Conservation (phyloP, 768 basidiomycete genomes). For the Serendipita sp. region DNA sequence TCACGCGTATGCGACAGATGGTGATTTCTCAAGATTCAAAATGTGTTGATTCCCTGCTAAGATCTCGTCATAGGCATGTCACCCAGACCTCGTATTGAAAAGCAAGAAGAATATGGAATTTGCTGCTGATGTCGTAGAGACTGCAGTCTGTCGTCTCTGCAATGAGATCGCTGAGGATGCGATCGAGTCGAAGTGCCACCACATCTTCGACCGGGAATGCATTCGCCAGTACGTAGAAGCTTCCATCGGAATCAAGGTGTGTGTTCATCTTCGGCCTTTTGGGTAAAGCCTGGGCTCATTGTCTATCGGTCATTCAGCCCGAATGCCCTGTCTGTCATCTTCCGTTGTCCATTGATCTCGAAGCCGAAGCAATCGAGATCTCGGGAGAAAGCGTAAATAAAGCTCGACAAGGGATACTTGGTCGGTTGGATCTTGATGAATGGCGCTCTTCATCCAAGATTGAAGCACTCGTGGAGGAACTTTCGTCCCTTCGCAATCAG, state of each 20-base stretch:
- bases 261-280: slow-evolving; percentile 14
- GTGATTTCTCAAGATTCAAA: slow-evolving; percentile 39
- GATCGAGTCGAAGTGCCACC: slow-evolving; percentile 81
- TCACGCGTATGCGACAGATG: slow-evolving; percentile 94
- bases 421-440: slow-evolving; percentile 69
- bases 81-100: slow-evolving; percentile 79
- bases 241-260: slow-evolving; percentile 44
- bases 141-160: slow-evolving; percentile 85
- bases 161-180: slow-evolving; percentile 96
- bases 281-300: neutral
- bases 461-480: slow-evolving; percentile 87
- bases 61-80: slow-evolving; percentile 11
- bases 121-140: slow-evolving; percentile 46
- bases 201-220: slow-evolving; percentile 92
- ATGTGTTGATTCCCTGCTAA: neutral
- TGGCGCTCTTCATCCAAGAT: slow-evolving; percentile 98
- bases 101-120: slow-evolving; percentile 50
- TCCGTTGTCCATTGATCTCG: slow-evolving; percentile 85
- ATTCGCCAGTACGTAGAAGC: slow-evolving; percentile 83
- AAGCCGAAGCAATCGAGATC: slow-evolving; percentile 78
- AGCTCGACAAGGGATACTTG: slow-evolving; percentile 80
- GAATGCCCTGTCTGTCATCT: slow-evolving; percentile 91
- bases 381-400: slow-evolving; percentile 34
- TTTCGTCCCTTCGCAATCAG: slow-evolving; percentile 64
- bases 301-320: slow-evolving; percentile 33